Evolutionary conservation across 1,139 yeast genomes (phyloP), one percentile per base, ranked within the genome.

Genomic region (Debaryomyces psychrophilus): DNA sequence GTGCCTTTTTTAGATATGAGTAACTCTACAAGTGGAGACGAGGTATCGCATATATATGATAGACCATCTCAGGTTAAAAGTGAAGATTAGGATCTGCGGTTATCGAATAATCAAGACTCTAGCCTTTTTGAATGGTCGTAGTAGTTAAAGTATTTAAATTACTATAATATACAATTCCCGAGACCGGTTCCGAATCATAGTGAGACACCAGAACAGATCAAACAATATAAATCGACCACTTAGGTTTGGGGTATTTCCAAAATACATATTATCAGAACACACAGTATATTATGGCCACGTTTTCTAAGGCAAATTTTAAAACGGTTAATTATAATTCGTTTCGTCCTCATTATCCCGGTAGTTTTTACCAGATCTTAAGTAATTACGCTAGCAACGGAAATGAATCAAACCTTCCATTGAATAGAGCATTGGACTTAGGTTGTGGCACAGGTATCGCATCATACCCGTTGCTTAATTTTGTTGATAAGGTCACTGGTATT

Each of bases 281-380:
- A 14, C 17, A 12, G 12, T 8, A 14, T 15, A 29, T 1, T 14
- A 87, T 87, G 95, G 66, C 92, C 2, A 77, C 87, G 1, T 89
- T 85, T 60, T 71, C 92, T 5, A 81, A 79, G 44, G 58, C 71
- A 1, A 71, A 74, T 15, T 89, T 83, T 67, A 76, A 82, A 49
- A 75, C 92, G 0, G 65, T 76, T 42, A 69, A 73, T 46, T 90
- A 90, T 64, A 71, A 78, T 43, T 67, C 74, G 9, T 81, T 82
- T 56, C 76, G 96, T 45, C 95, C 96, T 0, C 67, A 73, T 2
- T 88, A 87, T 55, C 89, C 90, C 0, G 56, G 64, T 0, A 59
- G 72, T 1, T 80, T 87, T 54, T 85, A 75, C 56, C 56, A 71
- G 8, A 57, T 67, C 11, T 56, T 87, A n/a, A 50, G 52, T 25